Evolutionary conservation across 768 basidiomycete species (phyloP).

Genomic region (Neoboletus subvelutipes): DNA sequence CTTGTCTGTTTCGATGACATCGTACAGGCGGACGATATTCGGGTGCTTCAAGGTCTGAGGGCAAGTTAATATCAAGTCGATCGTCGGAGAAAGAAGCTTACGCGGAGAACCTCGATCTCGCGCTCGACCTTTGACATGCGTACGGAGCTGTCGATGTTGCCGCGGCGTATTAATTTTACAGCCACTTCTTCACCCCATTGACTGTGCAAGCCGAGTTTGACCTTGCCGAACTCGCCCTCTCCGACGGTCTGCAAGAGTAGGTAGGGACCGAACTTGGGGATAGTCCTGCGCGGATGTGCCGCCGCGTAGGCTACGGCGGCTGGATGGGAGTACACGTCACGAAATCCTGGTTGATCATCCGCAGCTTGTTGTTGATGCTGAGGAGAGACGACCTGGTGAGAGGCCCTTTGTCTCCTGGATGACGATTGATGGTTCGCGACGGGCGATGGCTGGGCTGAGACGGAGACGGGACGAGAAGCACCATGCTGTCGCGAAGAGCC

Average conservation of each 20-base stretch:
- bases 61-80: conserved; percentile 6
- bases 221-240: conserved; percentile 98
- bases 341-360: conserved; percentile 50
- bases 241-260: conserved; percentile 93
- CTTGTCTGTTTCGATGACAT: conserved; percentile 99
- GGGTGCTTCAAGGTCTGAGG: conserved; percentile 89
- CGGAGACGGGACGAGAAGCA: conserved; percentile 56
- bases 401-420: conserved; percentile 65
- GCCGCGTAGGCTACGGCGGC: conserved; percentile 81
- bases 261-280: conserved; percentile 95
- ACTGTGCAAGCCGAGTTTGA: conserved; percentile 93
- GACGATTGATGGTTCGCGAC: conserved; percentile 40
- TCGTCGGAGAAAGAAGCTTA: conserved; percentile 38
- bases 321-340: conserved; percentile 82
- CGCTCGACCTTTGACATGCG: conserved; percentile 95
- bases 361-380: conserved; percentile 38
- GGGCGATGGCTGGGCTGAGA: conserved; percentile 52
- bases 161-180: conserved; percentile 92
- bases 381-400: conserved; percentile 64
- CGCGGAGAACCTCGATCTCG: conserved; percentile 96
- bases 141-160: conserved; percentile 82
- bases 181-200: conserved; percentile 98
- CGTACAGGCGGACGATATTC: conserved; percentile 96
- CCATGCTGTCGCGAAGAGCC: conserved; percentile 46
- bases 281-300: conserved; percentile 80